These are phyloP conservation scores for Periconia sp. DNA, from an alignment of 2,329 filamentous ascomycete species.

Conservation along the genomic window DNA sequence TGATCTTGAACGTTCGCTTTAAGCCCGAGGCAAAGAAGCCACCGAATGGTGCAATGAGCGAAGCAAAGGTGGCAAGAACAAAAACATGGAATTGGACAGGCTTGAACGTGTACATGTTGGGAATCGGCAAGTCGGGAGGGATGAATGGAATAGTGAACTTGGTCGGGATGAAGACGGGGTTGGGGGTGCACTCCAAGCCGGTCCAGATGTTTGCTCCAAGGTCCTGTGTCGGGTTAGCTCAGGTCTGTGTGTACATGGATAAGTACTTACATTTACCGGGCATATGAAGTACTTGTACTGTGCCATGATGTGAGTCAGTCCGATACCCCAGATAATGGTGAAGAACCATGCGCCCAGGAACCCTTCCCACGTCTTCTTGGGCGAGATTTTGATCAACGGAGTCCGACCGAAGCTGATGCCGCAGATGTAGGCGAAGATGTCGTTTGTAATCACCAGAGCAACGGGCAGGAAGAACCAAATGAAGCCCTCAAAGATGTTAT, in stretches of 20 bases:
- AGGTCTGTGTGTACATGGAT: neutral
- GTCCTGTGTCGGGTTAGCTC: conserved; percentile 56
- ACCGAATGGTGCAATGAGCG: conserved; percentile 94
- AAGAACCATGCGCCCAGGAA: conserved; percentile 97
- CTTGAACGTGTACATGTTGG: conserved; percentile 75
- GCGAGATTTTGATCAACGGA: conserved; percentile 95
- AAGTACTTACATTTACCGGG: conserved; percentile 77
- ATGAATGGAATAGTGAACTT: conserved; percentile 70
- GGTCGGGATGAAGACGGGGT: conserved; percentile 86
- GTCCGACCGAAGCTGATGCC: conserved; percentile 96
- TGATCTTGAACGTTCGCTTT: conserved; percentile 99
- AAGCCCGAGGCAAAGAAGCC: conserved; percentile 98
- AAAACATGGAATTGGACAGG: conserved; percentile 96
- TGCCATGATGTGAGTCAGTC: conserved; percentile 82
- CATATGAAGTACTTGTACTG: conserved; percentile 98
- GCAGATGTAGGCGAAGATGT: conserved; percentile 97
- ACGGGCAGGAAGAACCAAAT: conserved; percentile 99
- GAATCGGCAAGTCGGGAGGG: conserved; percentile 58
- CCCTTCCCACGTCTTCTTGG: conserved; percentile 98
- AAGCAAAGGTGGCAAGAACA: conserved; percentile 89
- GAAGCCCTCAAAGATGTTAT: conserved; percentile 99
- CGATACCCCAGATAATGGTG: conserved; percentile 84
- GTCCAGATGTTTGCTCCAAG: conserved; percentile 93
- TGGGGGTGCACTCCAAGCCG: conserved; percentile 85
- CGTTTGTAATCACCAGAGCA: conserved; percentile 94